Base-by-base conservation (phyloP, 257 asterid species). In the Fraxinus americana region DNA sequence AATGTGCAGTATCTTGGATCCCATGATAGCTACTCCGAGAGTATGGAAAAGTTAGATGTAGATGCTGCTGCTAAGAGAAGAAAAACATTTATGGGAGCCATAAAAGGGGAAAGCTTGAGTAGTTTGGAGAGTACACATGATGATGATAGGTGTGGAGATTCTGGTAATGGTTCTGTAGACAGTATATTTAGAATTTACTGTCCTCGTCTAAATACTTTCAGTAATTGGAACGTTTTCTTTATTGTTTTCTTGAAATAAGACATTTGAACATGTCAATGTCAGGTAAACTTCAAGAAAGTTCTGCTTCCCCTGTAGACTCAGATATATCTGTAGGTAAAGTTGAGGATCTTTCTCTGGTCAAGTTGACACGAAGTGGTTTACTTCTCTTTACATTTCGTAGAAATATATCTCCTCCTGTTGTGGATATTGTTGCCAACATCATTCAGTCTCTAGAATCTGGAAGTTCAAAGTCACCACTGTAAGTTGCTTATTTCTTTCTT, bases 311-410 rank as follows among this genome's bases (percentile, higher is more conserved):
- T 48, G 76, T 73, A 79, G 87, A 72, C 77, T 82, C 87, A 41
- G 77, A 36, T 71, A 25, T 73, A 1, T 39, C 32, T 48, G 63
- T 48, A 30, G 82, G 71, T 81, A 77, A 66, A 63, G 75, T 65
- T 71, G 67, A 17, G 77, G 38, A 75, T 35, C 87, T 87, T 82
- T 85, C 91, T 10, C 86, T 87, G 41, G 87, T 87, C 67, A 87
- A 87, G 85, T 63, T 87, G 85, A 85, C 82, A 10, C 67, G 85
- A 81, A 87, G 87, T 5, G 87, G 91, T 45, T 74, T 87, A 72
- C 81, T 87, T 61, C 87, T 87, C 77, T 79, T 87, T 30, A 77
- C 77, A 72, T 79, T 83, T 76, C 91, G 86, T 14, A 67, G 77
- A 63, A 84, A 77, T 71, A 72, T 29, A 70, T 80, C 79, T 77